Evolutionary conservation across 2,329 filamentous ascomycete species (phyloP).

Genomic region (Metarhizium humberi): DNA sequence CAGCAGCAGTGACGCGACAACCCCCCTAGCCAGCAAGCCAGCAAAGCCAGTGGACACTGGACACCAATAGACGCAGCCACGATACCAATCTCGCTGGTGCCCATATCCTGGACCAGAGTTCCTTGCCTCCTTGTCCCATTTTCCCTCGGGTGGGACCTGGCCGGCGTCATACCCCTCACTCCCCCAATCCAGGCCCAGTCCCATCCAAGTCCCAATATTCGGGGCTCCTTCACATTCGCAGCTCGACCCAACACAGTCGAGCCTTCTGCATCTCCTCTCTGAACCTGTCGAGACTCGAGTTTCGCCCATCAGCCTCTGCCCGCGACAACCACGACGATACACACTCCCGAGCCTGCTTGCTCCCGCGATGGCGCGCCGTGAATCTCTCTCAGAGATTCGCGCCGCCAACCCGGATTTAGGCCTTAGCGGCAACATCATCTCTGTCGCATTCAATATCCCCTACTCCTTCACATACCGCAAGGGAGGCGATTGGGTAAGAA

Average conservation of each 20-base stretch:
- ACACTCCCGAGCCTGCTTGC: not conserved
- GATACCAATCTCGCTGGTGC: not conserved
- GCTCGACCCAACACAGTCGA: not conserved
- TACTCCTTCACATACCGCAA: slow-evolving; percentile 49
- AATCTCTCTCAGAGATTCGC: slow-evolving; percentile 47
- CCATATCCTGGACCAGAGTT: not conserved
- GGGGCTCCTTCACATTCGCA: not conserved
- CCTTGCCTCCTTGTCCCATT: not conserved
- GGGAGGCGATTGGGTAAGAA: slow-evolving; percentile 51
- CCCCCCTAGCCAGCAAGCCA: not conserved
- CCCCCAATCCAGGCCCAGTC: not conserved
- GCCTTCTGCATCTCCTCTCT: not conserved
- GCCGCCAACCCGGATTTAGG: slow-evolving; percentile 46
- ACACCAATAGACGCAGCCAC: not conserved
- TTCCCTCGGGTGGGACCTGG: slow-evolving; percentile 4
- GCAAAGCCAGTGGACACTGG: not conserved
- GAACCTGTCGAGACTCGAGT: not conserved
- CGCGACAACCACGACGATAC: not conserved
- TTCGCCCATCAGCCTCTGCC: not conserved
- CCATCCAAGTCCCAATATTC: not conserved
- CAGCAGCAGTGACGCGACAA: not conserved
- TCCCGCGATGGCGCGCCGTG: slow-evolving; percentile 30
- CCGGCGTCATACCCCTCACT: slow-evolving; percentile 6
- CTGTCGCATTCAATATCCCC: slow-evolving; percentile 55
- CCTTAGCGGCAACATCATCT: slow-evolving; percentile 57